Percentiles rank a stretch among this genome's conserved stretches.
Conservation (phyloP, 1,284 basidiomycete species). For the Papiliotrema flavescens region DNA sequence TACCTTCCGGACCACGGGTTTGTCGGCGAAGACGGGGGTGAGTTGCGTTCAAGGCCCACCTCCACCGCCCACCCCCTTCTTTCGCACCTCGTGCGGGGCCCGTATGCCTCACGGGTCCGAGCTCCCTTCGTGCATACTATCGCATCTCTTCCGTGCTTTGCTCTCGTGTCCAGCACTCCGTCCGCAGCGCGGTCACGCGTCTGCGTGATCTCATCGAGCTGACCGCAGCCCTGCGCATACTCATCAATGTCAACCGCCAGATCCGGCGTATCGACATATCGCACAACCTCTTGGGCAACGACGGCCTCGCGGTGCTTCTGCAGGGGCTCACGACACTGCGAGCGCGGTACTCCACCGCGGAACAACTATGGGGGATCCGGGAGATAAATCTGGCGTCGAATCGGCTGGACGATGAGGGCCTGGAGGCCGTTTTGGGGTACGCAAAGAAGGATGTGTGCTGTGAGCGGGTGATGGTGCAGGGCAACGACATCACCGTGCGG, state of each 20-base stretch:
- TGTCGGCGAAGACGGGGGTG: slow-evolving; percentile 41
- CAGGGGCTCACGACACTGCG: slow-evolving; percentile 29
- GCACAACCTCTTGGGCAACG: slow-evolving; percentile 36
- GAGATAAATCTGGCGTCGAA: slow-evolving; percentile 39
- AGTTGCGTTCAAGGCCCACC: slow-evolving; percentile 8
- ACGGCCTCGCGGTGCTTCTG: slow-evolving; percentile 35
- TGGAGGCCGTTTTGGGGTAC: slow-evolving; percentile 26
- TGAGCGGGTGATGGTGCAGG: slow-evolving; percentile 29
- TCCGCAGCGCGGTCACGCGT: background rate
- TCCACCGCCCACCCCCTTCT: background rate
- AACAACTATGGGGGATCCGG: slow-evolving; percentile 34
- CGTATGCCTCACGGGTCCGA: background rate
- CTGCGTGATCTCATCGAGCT: background rate
- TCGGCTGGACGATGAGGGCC: slow-evolving; percentile 22
- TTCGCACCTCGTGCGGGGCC: background rate
- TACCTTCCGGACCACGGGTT: slow-evolving; percentile 41
- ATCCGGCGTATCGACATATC: slow-evolving; percentile 39
- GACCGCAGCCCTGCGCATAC: slow-evolving; percentile 34
- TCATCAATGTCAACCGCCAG: slow-evolving; percentile 27
- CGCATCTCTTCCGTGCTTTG: background rate
- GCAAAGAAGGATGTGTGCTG: slow-evolving; percentile 37
- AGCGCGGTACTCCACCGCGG: slow-evolving; percentile 17
- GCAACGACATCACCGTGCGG: slow-evolving; percentile 36
- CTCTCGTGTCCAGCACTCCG: background rate
- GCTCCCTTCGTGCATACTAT: too few species aligned